phyloP scores from a whole-genome alignment of 257 asterid species.

The Henckelia pumila region DNA sequence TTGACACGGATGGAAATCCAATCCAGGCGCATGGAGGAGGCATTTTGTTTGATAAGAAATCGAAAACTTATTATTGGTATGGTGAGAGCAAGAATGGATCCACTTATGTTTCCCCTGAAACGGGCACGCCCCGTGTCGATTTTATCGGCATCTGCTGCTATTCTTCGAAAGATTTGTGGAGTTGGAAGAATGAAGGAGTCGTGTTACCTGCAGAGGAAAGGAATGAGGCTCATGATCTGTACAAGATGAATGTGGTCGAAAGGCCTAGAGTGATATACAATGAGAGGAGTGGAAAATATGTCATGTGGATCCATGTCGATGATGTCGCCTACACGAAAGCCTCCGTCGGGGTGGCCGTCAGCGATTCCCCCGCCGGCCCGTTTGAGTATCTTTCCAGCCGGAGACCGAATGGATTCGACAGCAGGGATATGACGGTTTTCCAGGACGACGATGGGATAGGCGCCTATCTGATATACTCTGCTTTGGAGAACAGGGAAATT shows the following conservation, averaged over 20 bases:
- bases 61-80: conserved; percentile 59
- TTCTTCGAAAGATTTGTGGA: conserved; percentile 61
- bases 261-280: conserved; percentile 79
- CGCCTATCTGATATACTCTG: conserved; percentile 59
- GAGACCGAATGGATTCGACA: conserved; percentile 69
- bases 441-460: conserved; percentile 53
- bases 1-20: conserved; percentile 63
- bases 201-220: conserved; percentile 45
- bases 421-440: conserved; percentile 68
- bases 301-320: conserved; percentile 84
- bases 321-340: conserved; percentile 58
- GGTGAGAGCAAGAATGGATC: conserved; percentile 65
- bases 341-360: conserved; percentile 54
- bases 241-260: conserved; percentile 56
- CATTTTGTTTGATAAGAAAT: conserved; percentile 38
- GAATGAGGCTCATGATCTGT: conserved; percentile 47
- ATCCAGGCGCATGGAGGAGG: conserved; percentile 86
- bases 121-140: conserved; percentile 62
- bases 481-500: conserved; percentile 57
- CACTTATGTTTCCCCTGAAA: conserved; percentile 37
- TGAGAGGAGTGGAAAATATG: conserved; percentile 36
- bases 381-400: conserved; percentile 46
- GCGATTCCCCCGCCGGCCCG: conserved; percentile 56
- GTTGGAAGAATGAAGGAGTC: conserved; percentile 68
- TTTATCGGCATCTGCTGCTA: conserved; percentile 67